A percentile compares a stretch with the other conserved stretches of the same genome.
phyloP scores from a whole-genome alignment of 345 rosid genomes.

The Triadica sebifera region DNA sequence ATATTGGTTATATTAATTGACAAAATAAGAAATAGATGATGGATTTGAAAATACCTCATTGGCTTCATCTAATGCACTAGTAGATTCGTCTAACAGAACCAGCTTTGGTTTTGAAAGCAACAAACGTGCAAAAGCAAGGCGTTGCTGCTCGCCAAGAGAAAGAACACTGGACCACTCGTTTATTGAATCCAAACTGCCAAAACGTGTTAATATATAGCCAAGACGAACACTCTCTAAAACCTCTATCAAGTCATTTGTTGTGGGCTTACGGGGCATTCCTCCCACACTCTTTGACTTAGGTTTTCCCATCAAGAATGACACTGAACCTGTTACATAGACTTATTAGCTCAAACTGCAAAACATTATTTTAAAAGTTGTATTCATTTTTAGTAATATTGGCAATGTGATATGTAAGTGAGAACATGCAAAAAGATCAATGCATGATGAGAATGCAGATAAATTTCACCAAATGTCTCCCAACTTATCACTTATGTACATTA shows the following conservation, averaged over 20 bases:
- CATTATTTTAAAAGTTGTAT: not conserved
- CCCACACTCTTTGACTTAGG: conserved; percentile 22
- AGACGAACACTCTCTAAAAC: conserved; percentile 71
- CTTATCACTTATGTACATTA: too few relatives aligned
- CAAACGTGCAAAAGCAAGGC: conserved; percentile 85
- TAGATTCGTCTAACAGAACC: conserved; percentile 81
- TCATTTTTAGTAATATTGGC: not conserved
- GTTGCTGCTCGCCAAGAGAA: conserved; percentile 97
- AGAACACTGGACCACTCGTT: conserved; percentile 95
- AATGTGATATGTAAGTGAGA: not conserved
- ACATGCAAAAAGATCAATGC: not conserved
- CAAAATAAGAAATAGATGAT: not conserved
- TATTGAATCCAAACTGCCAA: conserved; percentile 58
- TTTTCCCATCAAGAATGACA: conserved; percentile 42
- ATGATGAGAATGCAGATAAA: not conserved
- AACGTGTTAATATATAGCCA: conserved; percentile 67
- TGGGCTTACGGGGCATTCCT: conserved; percentile 46
- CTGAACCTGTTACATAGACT: conserved; percentile 38
- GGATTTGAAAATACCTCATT: conserved; percentile 59
- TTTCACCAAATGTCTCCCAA: too few relatives aligned
- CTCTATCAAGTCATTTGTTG: conserved; percentile 58
- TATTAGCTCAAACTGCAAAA: not conserved
- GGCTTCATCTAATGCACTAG: conserved; percentile 90
- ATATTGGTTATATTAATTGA: not conserved
- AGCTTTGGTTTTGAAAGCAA: conserved; percentile 79